These are phyloP conservation scores for Puccinia horiana DNA, from an alignment of 1,284 basidiomycete genomes.

Conservation along the genomic window DNA sequence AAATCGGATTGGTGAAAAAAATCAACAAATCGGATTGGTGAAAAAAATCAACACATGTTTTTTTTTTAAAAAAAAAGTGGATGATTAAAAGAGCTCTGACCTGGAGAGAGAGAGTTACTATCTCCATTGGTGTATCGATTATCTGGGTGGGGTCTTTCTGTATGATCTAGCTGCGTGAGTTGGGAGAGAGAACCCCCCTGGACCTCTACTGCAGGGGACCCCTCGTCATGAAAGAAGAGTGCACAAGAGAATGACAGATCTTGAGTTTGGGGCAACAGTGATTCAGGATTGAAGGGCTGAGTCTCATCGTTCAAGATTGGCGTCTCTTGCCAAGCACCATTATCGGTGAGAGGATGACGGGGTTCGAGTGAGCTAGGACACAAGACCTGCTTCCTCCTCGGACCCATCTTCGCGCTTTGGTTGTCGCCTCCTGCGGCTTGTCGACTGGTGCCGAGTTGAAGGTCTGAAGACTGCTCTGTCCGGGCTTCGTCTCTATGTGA, in stretches of 20 bases:
- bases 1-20: neutral
- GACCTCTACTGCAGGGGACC: neutral
- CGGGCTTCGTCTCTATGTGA: neutral
- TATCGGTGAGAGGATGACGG: neutral
- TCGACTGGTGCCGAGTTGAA: too few species aligned
- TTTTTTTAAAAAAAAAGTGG: too few species aligned
- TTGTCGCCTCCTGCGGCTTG: too few species aligned
- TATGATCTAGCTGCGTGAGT: neutral
- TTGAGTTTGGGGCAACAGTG: neutral
- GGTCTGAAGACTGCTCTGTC: neutral
- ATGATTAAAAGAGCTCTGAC: too few species aligned
- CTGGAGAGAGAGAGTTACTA: too few species aligned
- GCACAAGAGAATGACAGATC: neutral
- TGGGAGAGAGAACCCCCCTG: neutral
- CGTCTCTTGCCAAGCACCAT: too few species aligned
- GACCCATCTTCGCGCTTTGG: too few species aligned
- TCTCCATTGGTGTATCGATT: too few species aligned
- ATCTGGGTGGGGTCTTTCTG: too few species aligned
- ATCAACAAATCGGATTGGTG: neutral
- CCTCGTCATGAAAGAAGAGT: neutral
- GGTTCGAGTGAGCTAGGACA: neutral
- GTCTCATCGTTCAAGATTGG: neutral
- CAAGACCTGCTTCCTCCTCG: neutral
- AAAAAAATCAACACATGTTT: neutral
- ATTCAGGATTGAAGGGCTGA: neutral